phyloP scores from a whole-genome alignment of 2,329 filamentous ascomycete genomes.

The Cytospora piceae region DNA sequence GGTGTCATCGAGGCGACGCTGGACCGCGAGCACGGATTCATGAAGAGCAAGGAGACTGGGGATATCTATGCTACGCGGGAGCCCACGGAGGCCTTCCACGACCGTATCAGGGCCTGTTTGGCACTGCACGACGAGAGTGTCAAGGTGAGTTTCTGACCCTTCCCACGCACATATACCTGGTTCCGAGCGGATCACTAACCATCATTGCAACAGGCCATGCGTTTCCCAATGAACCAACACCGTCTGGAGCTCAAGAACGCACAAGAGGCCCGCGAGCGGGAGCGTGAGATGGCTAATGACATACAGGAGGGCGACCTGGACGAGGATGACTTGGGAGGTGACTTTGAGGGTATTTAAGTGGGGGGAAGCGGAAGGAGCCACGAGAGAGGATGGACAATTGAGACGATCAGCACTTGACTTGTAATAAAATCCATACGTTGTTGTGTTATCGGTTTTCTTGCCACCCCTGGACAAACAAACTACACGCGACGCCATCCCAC shows the following conservation, averaged over 20 bases:
- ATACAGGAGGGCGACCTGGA: conserved; percentile 97
- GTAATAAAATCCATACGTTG: conserved; percentile 27
- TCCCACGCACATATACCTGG: neutral
- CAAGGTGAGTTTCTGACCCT: conserved; percentile 66
- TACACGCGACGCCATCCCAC: conserved; percentile 2
- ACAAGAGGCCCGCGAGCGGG: conserved; percentile 94
- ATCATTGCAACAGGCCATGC: conserved; percentile 73
- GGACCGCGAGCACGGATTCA: conserved; percentile 92
- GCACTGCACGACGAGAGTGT: conserved; percentile 96
- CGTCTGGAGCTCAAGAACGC: conserved; percentile 96
- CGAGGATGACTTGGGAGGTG: conserved; percentile 92
- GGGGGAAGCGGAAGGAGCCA: neutral
- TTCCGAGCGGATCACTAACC: conserved; percentile 30
- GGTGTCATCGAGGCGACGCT: conserved; percentile 95
- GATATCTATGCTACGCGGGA: conserved; percentile 96
- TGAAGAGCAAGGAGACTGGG: conserved; percentile 97
- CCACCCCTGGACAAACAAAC: neutral
- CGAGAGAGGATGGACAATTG: conserved; percentile 8
- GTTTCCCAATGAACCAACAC: conserved; percentile 99
- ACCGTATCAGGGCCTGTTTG: conserved; percentile 90
- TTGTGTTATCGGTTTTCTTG: conserved; percentile 18
- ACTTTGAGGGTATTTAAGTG: conserved; percentile 90
- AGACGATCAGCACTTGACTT: conserved; percentile 19
- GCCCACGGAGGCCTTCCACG: conserved; percentile 96
- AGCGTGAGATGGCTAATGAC: conserved; percentile 97